These are phyloP conservation scores for Ogataea kodamae DNA, from an alignment of 805 yeast species.

Conservation along the genomic window DNA sequence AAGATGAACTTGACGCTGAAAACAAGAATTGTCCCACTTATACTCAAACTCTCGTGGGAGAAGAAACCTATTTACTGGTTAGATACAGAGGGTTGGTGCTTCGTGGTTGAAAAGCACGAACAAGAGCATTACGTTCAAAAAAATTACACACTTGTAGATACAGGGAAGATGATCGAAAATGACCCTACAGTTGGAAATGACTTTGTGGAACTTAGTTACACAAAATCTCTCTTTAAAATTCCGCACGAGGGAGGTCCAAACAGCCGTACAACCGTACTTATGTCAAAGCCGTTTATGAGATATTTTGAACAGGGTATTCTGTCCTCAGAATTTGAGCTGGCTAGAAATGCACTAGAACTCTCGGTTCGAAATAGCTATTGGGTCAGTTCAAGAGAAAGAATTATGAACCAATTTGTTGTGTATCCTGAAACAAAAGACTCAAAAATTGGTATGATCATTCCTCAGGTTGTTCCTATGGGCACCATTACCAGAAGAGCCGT, in stretches of 20 bases:
- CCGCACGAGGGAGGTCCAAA: conserved; percentile 87
- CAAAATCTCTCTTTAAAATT: conserved; percentile 50
- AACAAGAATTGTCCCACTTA: conserved; percentile 70
- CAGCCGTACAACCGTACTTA: conserved; percentile 67
- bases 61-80: conserved; percentile 80
- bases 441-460: conserved; percentile 70
- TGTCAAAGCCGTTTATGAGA: conserved; percentile 71
- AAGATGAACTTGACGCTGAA: conserved; percentile 59
- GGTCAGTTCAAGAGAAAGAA: conserved; percentile 86
- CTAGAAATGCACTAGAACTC: conserved; percentile 72
- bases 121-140: conserved; percentile 33
- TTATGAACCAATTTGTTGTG: conserved; percentile 81
- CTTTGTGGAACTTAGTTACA: conserved; percentile 14
- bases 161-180: conserved; percentile 17
- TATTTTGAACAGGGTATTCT: conserved; percentile 72
- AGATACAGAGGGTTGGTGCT: conserved; percentile 83
- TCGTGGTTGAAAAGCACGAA: conserved; percentile 50
- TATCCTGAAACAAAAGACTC: conserved; percentile 32
- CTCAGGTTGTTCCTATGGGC: conserved; percentile 88
- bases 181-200: conserved; percentile 7
- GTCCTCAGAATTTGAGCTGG: conserved; percentile 66
- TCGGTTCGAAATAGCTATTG: conserved; percentile 86
- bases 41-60: conserved; percentile 82
- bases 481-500: conserved; percentile 95
- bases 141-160: conserved; percentile 33